Percentiles rank a stretch among this genome's conserved stretches.
Conservation (phyloP, 352 stramenopile genomes). For the Globisporangium megalacanthum region DNA sequence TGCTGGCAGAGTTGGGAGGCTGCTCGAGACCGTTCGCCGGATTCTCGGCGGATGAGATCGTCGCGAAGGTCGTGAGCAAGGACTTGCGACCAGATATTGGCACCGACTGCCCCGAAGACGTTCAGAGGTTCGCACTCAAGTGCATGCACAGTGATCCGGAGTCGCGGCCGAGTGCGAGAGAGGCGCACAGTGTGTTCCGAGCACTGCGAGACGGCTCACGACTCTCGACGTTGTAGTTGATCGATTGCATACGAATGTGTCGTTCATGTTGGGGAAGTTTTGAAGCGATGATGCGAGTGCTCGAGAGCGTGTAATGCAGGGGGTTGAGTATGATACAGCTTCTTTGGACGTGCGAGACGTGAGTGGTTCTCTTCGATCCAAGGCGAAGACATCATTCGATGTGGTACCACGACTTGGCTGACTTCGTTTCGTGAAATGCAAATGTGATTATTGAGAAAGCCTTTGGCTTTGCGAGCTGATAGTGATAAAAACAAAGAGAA, state of each 20-base stretch:
- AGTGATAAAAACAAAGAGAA: no score
- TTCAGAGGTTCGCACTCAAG: slow-evolving; percentile 43
- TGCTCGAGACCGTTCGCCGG: slow-evolving; percentile 61
- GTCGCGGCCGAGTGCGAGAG: slow-evolving; percentile 61
- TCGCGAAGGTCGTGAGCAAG: slow-evolving; percentile 68
- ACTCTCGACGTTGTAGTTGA: neutral
- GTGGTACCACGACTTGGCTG: no score
- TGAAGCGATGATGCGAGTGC: no score
- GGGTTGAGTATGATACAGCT: no score
- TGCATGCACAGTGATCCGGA: slow-evolving; percentile 59
- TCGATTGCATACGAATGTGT: neutral
- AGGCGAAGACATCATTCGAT: no score
- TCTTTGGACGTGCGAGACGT: no score
- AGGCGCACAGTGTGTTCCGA: slow-evolving; percentile 68
- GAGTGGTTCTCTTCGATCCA: no score
- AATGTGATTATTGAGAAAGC: no score
- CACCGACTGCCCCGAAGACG: slow-evolving; percentile 55
- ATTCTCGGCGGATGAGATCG: slow-evolving; percentile 61
- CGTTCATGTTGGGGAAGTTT: no score
- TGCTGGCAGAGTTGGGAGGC: slow-evolving; percentile 67
- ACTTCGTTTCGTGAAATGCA: no score
- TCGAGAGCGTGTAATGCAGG: no score
- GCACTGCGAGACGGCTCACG: slow-evolving; percentile 23
- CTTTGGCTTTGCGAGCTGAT: no score
- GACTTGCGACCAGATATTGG: slow-evolving; percentile 50